A percentile compares a stretch with the other conserved stretches of the same genome.
These are phyloP conservation scores for Dacryopinax spathularia DNA, from an alignment of 768 basidiomycete genomes.

Conservation along the genomic window DNA sequence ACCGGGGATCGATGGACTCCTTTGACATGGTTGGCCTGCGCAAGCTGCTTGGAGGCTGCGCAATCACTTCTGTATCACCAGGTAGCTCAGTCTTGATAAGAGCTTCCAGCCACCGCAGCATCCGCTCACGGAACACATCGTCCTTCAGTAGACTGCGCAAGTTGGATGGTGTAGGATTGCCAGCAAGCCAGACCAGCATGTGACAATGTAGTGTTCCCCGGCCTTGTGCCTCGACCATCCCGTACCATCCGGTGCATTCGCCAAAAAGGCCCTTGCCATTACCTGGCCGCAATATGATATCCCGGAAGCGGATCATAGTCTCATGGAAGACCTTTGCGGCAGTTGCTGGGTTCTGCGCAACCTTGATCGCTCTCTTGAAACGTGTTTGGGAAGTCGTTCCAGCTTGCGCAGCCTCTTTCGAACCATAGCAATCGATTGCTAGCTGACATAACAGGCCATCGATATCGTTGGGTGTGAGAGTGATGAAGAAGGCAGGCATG, in stretches of 20 bases:
- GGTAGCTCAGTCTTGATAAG: slow-evolving; percentile 15
- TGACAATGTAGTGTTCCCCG: slow-evolving; percentile 31
- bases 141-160: slow-evolving; percentile 13
- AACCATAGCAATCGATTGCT: slow-evolving; percentile 26
- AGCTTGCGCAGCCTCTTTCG: slow-evolving; percentile 23
- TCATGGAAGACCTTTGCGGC: slow-evolving; percentile 33
- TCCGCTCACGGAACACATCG: slow-evolving; percentile 12
- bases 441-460: slow-evolving; percentile 31
- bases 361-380: slow-evolving; percentile 20
- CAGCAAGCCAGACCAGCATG: slow-evolving; percentile 30
- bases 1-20: neutral
- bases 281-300: slow-evolving; percentile 18
- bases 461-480: slow-evolving; percentile 33
- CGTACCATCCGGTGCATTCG: slow-evolving; percentile 25
- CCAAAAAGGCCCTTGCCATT: slow-evolving; percentile 26
- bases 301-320: slow-evolving; percentile 28
- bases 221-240: slow-evolving; percentile 30
- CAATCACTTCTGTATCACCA: neutral
- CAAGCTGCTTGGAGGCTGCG: neutral
- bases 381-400: neutral
- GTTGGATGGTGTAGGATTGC: slow-evolving; percentile 23
- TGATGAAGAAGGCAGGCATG: slow-evolving; percentile 31
- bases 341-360: slow-evolving; percentile 30
- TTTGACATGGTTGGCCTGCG: neutral
- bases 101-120: slow-evolving; percentile 20